phyloP scores from a whole-genome alignment of 176 grass and related monocot species.

The Echinochloa phyllopogon region DNA sequence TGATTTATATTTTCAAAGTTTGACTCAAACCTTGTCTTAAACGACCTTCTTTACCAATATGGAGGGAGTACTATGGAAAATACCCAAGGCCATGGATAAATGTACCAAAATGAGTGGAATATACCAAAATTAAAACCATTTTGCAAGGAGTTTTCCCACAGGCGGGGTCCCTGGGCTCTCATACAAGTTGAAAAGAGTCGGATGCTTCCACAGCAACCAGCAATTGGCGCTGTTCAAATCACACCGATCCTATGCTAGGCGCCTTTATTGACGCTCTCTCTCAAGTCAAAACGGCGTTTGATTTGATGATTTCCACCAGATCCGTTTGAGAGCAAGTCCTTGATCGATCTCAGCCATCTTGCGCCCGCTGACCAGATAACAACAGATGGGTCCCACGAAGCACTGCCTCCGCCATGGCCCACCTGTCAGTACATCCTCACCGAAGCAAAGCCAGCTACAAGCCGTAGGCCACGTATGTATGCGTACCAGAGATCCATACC shows the following conservation, averaged over 20 bases:
- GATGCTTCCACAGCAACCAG: not conserved
- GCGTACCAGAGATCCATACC: not conserved
- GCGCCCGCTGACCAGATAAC: not conserved
- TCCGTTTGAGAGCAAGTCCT: slow-evolving; percentile 25
- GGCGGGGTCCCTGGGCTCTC: not conserved
- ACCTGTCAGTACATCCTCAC: not conserved
- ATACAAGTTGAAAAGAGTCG: not conserved
- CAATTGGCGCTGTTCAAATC: slow-evolving; percentile 9
- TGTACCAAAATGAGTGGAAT: too few species aligned
- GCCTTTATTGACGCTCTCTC: slow-evolving; percentile 36
- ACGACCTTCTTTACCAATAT: too few species aligned
- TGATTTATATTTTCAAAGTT: too few species aligned
- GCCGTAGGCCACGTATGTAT: not conserved
- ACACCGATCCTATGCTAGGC: not conserved
- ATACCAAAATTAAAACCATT: too few species aligned
- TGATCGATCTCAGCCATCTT: not conserved
- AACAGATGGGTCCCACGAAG: not conserved
- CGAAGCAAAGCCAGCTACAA: not conserved
- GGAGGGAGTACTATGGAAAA: too few species aligned
- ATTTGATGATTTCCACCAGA: not conserved
- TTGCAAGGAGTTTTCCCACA: not conserved
- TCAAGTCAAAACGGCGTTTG: slow-evolving; percentile 36
- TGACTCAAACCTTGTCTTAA: too few species aligned
- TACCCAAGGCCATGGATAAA: too few species aligned
- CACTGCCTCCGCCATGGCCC: not conserved